Evolutionary conservation across 345 rosid species (phyloP), one percentile per base, ranked within the genome.

Genomic region (Corchorus olitorius): DNA sequence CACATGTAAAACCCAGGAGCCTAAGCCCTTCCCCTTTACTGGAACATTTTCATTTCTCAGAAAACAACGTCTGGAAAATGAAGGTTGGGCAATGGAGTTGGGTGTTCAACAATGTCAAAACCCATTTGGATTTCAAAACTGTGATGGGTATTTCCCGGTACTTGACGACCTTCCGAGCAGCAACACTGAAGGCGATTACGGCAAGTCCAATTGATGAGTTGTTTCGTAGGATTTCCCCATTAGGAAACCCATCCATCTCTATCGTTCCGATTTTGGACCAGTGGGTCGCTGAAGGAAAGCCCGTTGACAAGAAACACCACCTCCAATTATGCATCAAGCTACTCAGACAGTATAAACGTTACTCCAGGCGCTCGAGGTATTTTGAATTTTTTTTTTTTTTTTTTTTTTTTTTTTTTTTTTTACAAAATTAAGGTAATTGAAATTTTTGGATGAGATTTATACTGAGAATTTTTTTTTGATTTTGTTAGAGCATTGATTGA

Each of bases 301-400:
- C 64, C 1, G 72, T 86, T 0, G 16, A 27, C 27, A 27, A 73
- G 22, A 78, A 78, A 77, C n/a, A 62, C 3, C 50, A 48, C 2
- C 77, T 82, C 59, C 75, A 6, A 0, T 0, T 0, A 39, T 66
- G 79, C 35, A 75, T 88, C 74, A 80, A 52, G 73, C 72, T 74
- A 48, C 61, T 82, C 3, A 76, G 84, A 8, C 56, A 7, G 49
- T 75, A 65, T 45, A 80, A 58, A 37, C 79, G 86, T 22, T 78
- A 73, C 70, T 3, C 61, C 89, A 81, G 33, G 89, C 88, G 75
- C 89, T 84, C 3, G 77, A 88, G 86, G 89, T 87, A 77, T 63
- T 54, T 46, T 5, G 33, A 1, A 17, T 8, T 13, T 27, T 20
- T 27, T 59, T 0, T 22, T 16, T 59, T 5, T 7, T 27, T 20